Base-by-base conservation (phyloP, 2,329 filamentous ascomycete species). In the Rasamsonia emersonii region DNA sequence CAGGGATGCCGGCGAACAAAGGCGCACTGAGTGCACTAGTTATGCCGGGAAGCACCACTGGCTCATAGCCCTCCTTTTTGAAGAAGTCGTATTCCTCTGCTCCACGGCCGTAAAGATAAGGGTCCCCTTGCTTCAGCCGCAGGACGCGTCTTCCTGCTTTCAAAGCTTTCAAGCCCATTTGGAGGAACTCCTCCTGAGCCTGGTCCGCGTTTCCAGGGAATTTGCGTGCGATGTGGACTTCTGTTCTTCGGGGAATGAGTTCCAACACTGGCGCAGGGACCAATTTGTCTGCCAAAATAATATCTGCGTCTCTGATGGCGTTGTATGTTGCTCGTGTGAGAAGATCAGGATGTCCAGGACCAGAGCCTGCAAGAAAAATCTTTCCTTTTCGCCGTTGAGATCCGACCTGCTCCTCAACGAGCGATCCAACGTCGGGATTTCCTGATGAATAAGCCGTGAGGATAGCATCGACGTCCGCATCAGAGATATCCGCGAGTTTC, bases 161-260 rank as follows among this genome's bases (percentile, higher is more conserved):
- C 13, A 82, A 47, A 2, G 77, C 86, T 3, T 75, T 73, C 2
- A 94, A 67, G 0, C 86, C 91, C 46, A 85, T 71, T 32, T 78
- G 71, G 3, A 93, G 73, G 4, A 98, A 76, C 59, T 98, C 91
- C 50, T 88, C 78, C 55, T 98, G 91, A 0, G 91, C 91, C 26
- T 77, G 77, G 47, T 98, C 91, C 24, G 91, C 91, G 58, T 98
- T 96, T 14, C 91, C 91, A 1, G 91, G 91, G 60, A 98, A 98
- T 57, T 98, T 98, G 50, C 88, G 82, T 4, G 91, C 89, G 47
- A 98, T 98, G 48, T 85, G 78, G 9, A 96, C 80, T 7, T 82
- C 79, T 6, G 88, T 93, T 33, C 89, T 77, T 20, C 91, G 84
- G 2, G 91, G 91, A 35, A 96, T 82, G 10, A 98, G 75, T 42